A percentile compares a stretch with the other conserved stretches of the same genome.
These are phyloP conservation scores for Cylindrodendrum hubeiense DNA, from an alignment of 2,329 filamentous ascomycete species.

Conservation along the genomic window DNA sequence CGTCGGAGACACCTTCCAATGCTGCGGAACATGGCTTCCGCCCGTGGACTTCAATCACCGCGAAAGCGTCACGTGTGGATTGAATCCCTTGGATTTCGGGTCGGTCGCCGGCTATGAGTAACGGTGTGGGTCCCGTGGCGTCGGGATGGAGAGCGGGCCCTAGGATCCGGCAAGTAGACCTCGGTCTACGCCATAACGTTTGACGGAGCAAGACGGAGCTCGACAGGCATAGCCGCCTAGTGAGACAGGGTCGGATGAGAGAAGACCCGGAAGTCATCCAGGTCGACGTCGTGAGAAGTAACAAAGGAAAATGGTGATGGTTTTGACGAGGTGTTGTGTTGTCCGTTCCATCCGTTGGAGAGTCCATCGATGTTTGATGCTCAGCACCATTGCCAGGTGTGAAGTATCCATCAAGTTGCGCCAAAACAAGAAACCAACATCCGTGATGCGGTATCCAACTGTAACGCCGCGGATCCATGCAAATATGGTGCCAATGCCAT, in stretches of 20 bases:
- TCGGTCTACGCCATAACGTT: constrained; percentile 39
- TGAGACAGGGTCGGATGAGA: constrained; percentile 6
- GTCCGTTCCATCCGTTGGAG: neutral
- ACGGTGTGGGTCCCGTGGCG: constrained; percentile 14
- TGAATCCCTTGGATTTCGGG: constrained; percentile 27
- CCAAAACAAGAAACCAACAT: constrained; percentile 14
- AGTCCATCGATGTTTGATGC: neutral
- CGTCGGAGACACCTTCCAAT: constrained; percentile 9
- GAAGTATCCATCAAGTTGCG: neutral
- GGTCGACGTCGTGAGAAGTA: neutral
- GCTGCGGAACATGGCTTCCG: constrained; percentile 38
- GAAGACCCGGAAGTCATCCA: constrained; percentile 4
- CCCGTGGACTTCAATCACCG: constrained; percentile 45
- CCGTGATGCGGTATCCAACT: constrained; percentile 10
- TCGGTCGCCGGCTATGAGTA: constrained; percentile 36
- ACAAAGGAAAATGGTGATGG: neutral
- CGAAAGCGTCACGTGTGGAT: constrained; percentile 17
- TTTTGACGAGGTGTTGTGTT: neutral
- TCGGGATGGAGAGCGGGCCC: constrained; percentile 10
- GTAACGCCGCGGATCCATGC: constrained; percentile 18
- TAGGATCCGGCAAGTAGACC: constrained; percentile 36
- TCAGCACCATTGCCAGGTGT: constrained; percentile 6
- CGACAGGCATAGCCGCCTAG: neutral
- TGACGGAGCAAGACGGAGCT: constrained; percentile 24
- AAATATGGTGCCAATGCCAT: constrained; percentile 12